Percentiles rank a stretch among this genome's conserved stretches.
These are phyloP conservation scores for Phytophthora pini DNA, from an alignment of 352 stramenopile genomes.

Conservation along the genomic window DNA sequence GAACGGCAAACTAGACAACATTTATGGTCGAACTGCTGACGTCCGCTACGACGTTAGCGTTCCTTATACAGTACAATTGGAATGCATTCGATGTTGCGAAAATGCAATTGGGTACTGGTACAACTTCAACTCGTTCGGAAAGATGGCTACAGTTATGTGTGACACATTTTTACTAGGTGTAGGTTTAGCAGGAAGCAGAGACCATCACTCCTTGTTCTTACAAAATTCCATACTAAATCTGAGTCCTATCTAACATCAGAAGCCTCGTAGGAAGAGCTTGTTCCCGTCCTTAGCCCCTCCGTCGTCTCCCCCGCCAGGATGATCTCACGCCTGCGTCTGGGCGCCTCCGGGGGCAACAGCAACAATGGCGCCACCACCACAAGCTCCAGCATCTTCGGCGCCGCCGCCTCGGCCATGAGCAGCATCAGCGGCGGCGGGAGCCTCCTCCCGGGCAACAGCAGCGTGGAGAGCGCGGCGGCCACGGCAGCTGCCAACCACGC, in stretches of 20 bases:
- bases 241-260: constrained; percentile 8
- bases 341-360: constrained; percentile 41
- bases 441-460: constrained; percentile 49
- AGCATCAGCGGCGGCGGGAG: constrained; percentile 55
- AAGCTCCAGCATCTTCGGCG: constrained; percentile 73
- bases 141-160: constrained; percentile 15
- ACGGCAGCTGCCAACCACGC: constrained; percentile 45
- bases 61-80: constrained; percentile 28
- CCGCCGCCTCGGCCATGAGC: constrained; percentile 52
- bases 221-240: constrained; percentile 14
- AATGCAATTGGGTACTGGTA: background rate
- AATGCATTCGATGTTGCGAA: constrained; percentile 14
- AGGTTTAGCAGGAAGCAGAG: constrained; percentile 7
- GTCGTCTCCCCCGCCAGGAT: constrained; percentile 32
- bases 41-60: background rate
- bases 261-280: constrained; percentile 16
- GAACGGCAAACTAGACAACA: constrained; percentile 7
- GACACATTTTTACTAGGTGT: constrained; percentile 4
- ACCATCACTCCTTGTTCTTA: constrained; percentile 25
- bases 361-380: constrained; percentile 45
- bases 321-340: constrained; percentile 77
- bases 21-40: background rate
- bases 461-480: constrained; percentile 47
- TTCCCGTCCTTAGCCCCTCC: background rate
- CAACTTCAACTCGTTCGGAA: constrained; percentile 3